Conservation (phyloP, 2,329 filamentous ascomycete genomes). For the Lasiodiplodia sp. region DNA sequence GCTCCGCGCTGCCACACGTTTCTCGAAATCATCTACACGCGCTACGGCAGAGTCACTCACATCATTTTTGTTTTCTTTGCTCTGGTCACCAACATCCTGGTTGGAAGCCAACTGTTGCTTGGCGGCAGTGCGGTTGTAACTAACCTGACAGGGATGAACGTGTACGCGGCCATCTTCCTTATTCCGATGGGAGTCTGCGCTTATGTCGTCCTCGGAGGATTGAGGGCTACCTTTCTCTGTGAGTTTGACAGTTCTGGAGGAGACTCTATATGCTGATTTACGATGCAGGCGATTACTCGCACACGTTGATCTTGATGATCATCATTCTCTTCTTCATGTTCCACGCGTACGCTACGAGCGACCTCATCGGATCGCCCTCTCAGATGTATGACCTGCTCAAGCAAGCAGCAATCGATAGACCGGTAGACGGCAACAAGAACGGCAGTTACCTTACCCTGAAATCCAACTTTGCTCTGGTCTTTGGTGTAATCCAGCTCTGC, state of each 20-base stretch:
- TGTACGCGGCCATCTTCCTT: constrained; percentile 53
- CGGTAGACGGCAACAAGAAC: constrained; percentile 48
- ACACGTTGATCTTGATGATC: constrained; percentile 53
- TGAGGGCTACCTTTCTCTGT: constrained; percentile 54
- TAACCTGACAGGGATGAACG: constrained; percentile 52
- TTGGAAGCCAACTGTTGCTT: constrained; percentile 47
- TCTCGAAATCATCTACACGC: constrained; percentile 61
- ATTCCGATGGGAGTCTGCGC: constrained; percentile 51
- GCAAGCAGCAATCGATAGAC: constrained; percentile 45
- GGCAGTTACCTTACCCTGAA: constrained; percentile 52
- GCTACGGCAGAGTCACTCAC: constrained; percentile 56
- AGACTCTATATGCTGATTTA: neutral
- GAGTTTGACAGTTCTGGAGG: neutral
- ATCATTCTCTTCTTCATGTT: constrained; percentile 56
- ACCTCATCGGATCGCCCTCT: constrained; percentile 48
- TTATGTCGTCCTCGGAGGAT: constrained; percentile 45
- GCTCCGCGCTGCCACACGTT: constrained; percentile 63
- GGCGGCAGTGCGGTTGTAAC: constrained; percentile 55
- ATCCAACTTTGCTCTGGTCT: constrained; percentile 53
- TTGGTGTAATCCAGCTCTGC: constrained; percentile 51
- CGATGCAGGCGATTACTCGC: constrained; percentile 42
- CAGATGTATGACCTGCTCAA: constrained; percentile 51
- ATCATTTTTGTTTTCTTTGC: constrained; percentile 60
- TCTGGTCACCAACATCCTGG: constrained; percentile 61
- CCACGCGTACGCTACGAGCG: constrained; percentile 49